Conservation (phyloP, 2,329 filamentous ascomycete genomes). For the Exophiala spinifera region DNA sequence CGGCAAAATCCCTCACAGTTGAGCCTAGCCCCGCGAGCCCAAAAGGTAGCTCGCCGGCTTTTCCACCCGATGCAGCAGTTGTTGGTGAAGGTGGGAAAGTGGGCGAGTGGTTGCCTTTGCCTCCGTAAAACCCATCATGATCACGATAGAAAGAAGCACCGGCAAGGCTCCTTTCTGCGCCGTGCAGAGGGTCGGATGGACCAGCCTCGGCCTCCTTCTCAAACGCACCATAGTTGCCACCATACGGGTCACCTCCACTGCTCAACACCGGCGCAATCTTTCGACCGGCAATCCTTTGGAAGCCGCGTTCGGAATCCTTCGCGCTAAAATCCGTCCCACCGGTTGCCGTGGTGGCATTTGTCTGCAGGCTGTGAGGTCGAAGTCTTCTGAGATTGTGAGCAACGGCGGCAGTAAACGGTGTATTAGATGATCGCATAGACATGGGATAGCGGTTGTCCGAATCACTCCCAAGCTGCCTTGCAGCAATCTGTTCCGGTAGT, state of each 20-base stretch:
- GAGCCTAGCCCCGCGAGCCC: constrained; percentile 2
- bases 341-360: constrained; percentile 36
- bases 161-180: constrained; percentile 25
- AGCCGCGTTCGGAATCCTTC: constrained; percentile 43
- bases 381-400: constrained; percentile 38
- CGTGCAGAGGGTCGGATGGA: constrained; percentile 16
- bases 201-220: constrained; percentile 27
- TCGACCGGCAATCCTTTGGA: constrained; percentile 49
- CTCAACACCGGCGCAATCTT: constrained; percentile 48
- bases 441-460: constrained; percentile 28
- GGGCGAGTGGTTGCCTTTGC: constrained; percentile 14
- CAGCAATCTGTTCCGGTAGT: constrained; percentile 30
- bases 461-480: constrained; percentile 23
- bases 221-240: constrained; percentile 32
- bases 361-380: constrained; percentile 35
- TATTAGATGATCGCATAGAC: constrained; percentile 39
- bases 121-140: constrained; percentile 31
- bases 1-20: constrained; percentile 21
- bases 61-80: constrained; percentile 12
- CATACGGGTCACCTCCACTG: constrained; percentile 47
- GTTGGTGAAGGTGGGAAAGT: constrained; percentile 22
- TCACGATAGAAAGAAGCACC: constrained; percentile 34
- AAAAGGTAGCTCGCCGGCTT: constrained; percentile 1
- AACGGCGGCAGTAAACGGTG: constrained; percentile 39
- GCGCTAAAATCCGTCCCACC: constrained; percentile 26